Percentiles rank a stretch among this genome's conserved stretches.
Conservation (phyloP, 2,329 filamentous ascomycete genomes). For the Apiospora aurea region DNA sequence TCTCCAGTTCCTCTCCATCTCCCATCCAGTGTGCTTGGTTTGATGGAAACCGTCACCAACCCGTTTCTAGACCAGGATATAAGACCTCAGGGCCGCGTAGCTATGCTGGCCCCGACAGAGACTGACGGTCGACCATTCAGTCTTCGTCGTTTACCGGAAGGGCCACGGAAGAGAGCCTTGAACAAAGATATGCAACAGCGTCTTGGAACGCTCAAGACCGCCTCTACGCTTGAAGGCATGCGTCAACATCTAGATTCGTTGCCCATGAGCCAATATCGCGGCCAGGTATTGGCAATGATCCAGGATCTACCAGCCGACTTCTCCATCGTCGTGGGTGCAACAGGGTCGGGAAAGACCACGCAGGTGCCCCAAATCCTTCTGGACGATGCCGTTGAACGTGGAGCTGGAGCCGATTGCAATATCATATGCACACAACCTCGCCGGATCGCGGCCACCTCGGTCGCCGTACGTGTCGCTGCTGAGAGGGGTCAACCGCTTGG, state of each 20-base stretch:
- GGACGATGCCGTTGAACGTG: slow-evolving; percentile 51
- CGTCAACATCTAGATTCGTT: neutral
- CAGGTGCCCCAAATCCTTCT: slow-evolving; percentile 62
- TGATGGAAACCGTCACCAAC: neutral
- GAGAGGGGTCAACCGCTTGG: slow-evolving; percentile 51
- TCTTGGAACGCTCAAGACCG: neutral
- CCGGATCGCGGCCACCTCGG: slow-evolving; percentile 53
- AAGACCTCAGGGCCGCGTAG: too few relatives aligned
- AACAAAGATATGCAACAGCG: neutral
- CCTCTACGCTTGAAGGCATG: neutral
- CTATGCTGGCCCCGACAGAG: neutral
- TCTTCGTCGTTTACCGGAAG: neutral
- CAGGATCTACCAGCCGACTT: neutral
- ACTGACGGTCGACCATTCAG: neutral
- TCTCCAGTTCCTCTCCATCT: neutral
- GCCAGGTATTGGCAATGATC: neutral
- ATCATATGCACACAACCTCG: slow-evolving; percentile 58
- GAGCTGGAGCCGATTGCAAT: slow-evolving; percentile 51
- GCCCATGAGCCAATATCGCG: slow-evolving; percentile 9
- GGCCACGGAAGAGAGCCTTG: neutral
- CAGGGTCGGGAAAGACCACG: slow-evolving; percentile 22
- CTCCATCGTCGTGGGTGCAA: slow-evolving; percentile 21
- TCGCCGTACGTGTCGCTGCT: slow-evolving; percentile 52
- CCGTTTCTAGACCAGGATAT: neutral
- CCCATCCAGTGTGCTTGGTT: neutral